Conservation (phyloP, 2,329 filamentous ascomycete species). For the Teratosphaeria destructans region DNA sequence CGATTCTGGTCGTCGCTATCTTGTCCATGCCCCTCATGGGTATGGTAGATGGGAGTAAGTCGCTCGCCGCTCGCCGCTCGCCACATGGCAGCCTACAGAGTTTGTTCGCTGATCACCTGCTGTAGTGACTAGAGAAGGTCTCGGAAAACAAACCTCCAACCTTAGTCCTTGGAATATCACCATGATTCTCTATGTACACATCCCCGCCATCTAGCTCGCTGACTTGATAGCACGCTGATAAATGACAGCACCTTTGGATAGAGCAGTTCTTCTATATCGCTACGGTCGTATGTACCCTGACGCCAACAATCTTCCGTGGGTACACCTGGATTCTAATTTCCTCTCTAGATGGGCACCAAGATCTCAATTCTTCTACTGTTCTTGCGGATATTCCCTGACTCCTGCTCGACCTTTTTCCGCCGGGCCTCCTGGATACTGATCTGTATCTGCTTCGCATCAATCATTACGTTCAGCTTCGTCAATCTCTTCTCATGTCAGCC, state of each 20-base stretch:
- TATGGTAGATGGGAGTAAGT: not conserved
- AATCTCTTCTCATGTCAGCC: slow-evolving; percentile 3
- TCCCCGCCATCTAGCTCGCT: not conserved
- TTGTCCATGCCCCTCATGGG: not conserved
- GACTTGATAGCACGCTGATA: not conserved
- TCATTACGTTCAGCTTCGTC: not conserved
- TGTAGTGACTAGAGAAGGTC: slow-evolving; percentile 1
- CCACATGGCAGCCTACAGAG: not conserved
- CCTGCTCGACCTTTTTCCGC: slow-evolving; percentile 2
- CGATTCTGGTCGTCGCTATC: not conserved
- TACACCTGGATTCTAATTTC: not conserved
- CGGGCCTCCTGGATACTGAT: slow-evolving; percentile 1
- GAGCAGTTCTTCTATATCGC: slow-evolving; percentile 3
- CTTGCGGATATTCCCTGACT: slow-evolving; percentile 4
- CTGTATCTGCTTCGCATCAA: not conserved
- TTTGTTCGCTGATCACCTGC: not conserved
- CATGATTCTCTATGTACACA: not conserved
- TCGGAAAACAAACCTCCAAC: slow-evolving; percentile 2
- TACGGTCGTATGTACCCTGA: not conserved
- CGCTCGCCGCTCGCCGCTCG: not conserved
- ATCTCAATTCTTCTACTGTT: slow-evolving; percentile 5
- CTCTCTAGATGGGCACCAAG: not conserved
- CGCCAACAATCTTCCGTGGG: too few relatives aligned
- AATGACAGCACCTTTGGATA: not conserved
- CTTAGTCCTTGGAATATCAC: not conserved